Evolutionary conservation across 2,329 filamentous ascomycete genomes (phyloP), one percentile per base, ranked within the genome.

Genomic region (Botryotinia narcissicola): DNA sequence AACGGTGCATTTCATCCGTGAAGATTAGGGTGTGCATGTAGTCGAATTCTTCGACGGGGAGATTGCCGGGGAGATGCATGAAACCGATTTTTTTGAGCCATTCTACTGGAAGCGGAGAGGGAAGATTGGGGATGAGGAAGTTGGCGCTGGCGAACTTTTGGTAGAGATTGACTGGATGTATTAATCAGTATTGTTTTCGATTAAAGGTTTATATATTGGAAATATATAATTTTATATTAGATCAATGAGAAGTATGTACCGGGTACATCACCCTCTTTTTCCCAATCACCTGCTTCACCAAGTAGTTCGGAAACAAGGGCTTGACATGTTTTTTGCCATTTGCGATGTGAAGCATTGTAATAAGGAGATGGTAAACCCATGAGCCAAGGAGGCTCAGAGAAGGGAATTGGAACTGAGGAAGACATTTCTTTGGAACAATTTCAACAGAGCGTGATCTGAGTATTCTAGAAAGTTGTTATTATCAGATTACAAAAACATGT

Each of bases 31-130:
- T 89, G 79, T 94, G 91, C 16, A 93, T 84, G 76, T 91, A 90
- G 78, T 93, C 91, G 83, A 90, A 94, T 40, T 94, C 90, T 79
- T 94, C 91, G 2, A 94, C 87, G 76, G 88, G 89, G 2, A 91
- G 81, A 0, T 87, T 87, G 1, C 91, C 91, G 0, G 91, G 83
- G 59, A 94, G 88, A 77, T 92, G 87, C 73, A 89, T 83, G 63
- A 94, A 90, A 0, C 90, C 91, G 29, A 91, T 78, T 62, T 84
- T 86, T 81, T 90, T 90, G 74, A 93, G 83, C 89, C 91, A 91
- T 67, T 86, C 86, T 0, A 91, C 87, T 0, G 92, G 92, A 29
- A 94, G 81, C 0, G 92, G 92, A 0, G 91, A 87, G 0, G 91
- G 90, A 42, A 94, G 84, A 25, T 88, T 89, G 0, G 92, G 91